Evolutionary conservation across 495 filamentous ascomycete genomes (phyloP), one percentile per base, ranked within the genome.

Genomic region (Tuber microsphaerosporum): DNA sequence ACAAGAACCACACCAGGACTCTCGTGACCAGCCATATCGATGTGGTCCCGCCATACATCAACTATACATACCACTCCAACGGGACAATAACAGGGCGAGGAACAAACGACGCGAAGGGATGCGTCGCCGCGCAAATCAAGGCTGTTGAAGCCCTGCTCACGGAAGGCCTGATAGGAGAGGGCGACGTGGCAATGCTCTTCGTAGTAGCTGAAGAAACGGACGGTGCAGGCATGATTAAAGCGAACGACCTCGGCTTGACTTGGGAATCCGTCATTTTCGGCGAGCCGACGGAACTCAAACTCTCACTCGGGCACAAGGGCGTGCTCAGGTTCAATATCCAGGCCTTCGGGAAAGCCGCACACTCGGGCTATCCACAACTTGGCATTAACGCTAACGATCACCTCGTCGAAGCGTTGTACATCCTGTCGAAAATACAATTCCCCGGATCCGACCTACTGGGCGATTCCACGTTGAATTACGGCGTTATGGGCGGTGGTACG

Each of bases 231-330:
- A 97, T 98, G 94, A 87, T 83, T 44, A 74, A 84, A 82, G 89
- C 89, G 44, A 91, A 89, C 44, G 77, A 84, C n/a, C 85, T 87
- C 45, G 82, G 84, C 7, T 76, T 86, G 43, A 82, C 83, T 46
- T 89, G 89, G 84, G 85, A 89, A 71, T 88, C 92, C 8, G 88
- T 92, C 75, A 91, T 98, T 81, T 97, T 97, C 81, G 94, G 91
- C 69, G 94, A 98, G 81, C 94, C 94, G 14, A 98, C 94, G 0
- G 92, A 96, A 78, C 87, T 90, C 70, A 90, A 90, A 82, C 91
- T 98, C 31, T 93, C 92, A 1, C 88, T 91, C 46, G 94, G 94
- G 0, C 94, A 98, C 85, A 98, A 98, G 82, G 94, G 94, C 2
- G 90, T 90, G 77, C 80, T 91, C 12, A 84, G 83, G 8, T 89